Evolutionary conservation across 1,139 yeast genomes (phyloP).

Genomic region (Nakaseomyces uthaithaninus): DNA sequence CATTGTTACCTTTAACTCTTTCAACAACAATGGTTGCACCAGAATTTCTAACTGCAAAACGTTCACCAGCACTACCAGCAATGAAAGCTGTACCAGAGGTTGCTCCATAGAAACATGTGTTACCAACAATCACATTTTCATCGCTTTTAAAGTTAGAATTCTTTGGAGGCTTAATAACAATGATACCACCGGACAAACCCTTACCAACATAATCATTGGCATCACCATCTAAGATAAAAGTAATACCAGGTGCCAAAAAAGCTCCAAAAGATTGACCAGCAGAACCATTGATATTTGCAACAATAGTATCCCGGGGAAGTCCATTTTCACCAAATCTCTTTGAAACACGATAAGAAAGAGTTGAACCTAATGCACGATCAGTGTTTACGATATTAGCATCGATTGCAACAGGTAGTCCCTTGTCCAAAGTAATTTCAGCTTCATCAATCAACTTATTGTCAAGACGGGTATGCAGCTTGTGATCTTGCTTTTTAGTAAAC

Average conservation of each 20-base stretch:
- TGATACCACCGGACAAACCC: constrained; percentile 92
- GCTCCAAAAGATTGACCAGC: constrained; percentile 99
- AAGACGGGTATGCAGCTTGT: constrained; percentile 80
- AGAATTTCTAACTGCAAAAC: constrained; percentile 96
- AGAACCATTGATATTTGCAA: constrained; percentile 81
- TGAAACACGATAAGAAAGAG: constrained; percentile 87
- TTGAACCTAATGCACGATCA: constrained; percentile 92
- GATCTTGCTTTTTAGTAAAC: constrained; percentile 91
- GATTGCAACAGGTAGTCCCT: constrained; percentile 89
- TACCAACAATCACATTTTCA: constrained; percentile 93
- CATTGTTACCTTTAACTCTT: constrained; percentile 92
- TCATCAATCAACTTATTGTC: constrained; percentile 96
- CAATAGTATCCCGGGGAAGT: constrained; percentile 91
- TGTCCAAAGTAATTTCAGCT: constrained; percentile 85
- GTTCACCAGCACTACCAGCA: constrained; percentile 96
- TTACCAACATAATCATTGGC: constrained; percentile 97
- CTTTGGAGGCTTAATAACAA: constrained; percentile 86
- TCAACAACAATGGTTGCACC: constrained; percentile 97
- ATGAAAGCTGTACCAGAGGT: constrained; percentile 91
- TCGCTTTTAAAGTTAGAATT: constrained; percentile 81
- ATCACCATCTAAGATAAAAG: constrained; percentile 93
- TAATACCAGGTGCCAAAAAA: constrained; percentile 90
- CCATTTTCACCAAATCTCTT: constrained; percentile 90
- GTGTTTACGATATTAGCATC: constrained; percentile 91
- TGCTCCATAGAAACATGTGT: constrained; percentile 96